Evolutionary conservation across 805 yeast species (phyloP), one percentile per base, ranked within the genome.

Genomic region (Priceomyces fermenticarens): DNA sequence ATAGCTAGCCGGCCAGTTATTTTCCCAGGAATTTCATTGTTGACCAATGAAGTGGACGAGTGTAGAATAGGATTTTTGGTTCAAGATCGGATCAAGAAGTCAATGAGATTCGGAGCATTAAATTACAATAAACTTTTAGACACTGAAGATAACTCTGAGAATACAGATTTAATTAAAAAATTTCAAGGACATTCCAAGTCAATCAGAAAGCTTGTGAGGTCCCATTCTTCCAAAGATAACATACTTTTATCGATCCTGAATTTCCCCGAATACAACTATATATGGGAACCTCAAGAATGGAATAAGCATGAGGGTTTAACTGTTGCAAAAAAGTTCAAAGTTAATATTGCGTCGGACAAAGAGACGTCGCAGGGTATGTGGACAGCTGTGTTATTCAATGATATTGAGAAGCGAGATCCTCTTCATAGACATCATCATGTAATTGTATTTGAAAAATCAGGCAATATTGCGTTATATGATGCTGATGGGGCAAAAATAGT

Each of bases 121-220:
- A 41, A 47, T 17, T 49, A 58, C 27, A 15, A 38, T 4, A 29
- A 36, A 4, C 10, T 51, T 0, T 10, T 39, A 3, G 27, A 35
- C 11, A 13, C 29, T 10, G n/a, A 25, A 7, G 13, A 17, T 23
- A 31, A 35, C 9, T 23, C 29, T 14, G 38, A 28, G 10, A 55
- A 53, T 1, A 41, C 56, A 3, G 39, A 35, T 9, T 49, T 69
- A 14, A 30, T 53, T 2, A 53, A 81, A 46, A 81, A 84, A 49
- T 77, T 83, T 40, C 88, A 95, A 1, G 98, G 98, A 1, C 97
- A 89, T 55, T 76, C 80, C 41, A 89, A 89, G 55, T 86, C 96
- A 0, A 81, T 90, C 15, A 79, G 77, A 48, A 73, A 71, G 36
- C 59, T 90, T 3, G 65, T 78, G 12, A 78, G 89, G 51, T 84